Percentiles rank a stretch among this genome's conserved stretches.
Evolutionary conservation across 345 rosid genomes (phyloP).

Genomic region (Microcos paniculata): DNA sequence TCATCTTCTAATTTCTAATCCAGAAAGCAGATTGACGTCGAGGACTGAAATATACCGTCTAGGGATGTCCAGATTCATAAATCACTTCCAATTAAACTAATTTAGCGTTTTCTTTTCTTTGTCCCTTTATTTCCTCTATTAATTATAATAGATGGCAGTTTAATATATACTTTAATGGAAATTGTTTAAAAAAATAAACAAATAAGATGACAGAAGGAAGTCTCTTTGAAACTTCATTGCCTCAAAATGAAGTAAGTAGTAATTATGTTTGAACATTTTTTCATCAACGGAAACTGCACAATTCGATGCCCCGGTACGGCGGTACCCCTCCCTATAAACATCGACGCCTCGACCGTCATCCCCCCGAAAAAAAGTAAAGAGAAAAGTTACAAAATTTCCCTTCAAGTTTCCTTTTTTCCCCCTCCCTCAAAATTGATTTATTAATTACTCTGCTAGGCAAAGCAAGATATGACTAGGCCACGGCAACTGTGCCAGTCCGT

Average conservation of each 20-base stretch:
- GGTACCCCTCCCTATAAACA: not conserved
- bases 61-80: not conserved
- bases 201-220: not conserved
- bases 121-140: not conserved
- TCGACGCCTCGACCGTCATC: not conserved
- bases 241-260: not conserved
- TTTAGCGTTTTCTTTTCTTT: too few species aligned
- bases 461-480: slow-evolving; percentile 24
- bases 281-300: slow-evolving; percentile 1
- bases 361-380: not conserved
- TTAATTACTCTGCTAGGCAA: not conserved
- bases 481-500: slow-evolving; percentile 54
- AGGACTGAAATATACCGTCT: not conserved
- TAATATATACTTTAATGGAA: not conserved
- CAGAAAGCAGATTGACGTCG: too few species aligned
- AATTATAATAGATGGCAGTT: not conserved
- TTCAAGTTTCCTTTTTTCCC: not conserved
- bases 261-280: not conserved
- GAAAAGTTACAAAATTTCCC: not conserved
- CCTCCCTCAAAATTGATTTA: not conserved
- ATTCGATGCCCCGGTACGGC: not conserved
- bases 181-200: not conserved
- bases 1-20: too few species aligned
- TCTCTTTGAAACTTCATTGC: not conserved
- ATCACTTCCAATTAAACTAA: too few species aligned